Conservation (phyloP, 148 eudicot genomes). For the Simmondsia chinensis region DNA sequence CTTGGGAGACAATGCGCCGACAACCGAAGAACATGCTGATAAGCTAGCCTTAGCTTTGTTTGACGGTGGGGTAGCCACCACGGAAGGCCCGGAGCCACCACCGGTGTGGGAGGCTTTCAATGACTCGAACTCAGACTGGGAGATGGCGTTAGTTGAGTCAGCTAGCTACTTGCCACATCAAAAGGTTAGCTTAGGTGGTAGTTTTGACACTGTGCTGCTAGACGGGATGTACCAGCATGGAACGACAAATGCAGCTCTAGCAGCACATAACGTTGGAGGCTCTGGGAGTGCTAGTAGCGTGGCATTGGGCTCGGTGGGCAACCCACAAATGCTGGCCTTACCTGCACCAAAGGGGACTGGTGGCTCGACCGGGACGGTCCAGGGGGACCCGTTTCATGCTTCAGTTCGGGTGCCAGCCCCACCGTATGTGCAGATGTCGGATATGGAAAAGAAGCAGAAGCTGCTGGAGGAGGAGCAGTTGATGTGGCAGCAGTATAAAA, state of each 20-base stretch:
- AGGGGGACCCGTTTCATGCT: slow-evolving; percentile 50
- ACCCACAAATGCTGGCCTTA: slow-evolving; percentile 23
- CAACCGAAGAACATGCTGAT: slow-evolving; percentile 26
- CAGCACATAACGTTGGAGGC: slow-evolving; percentile 11
- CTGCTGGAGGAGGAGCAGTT: slow-evolving; percentile 28
- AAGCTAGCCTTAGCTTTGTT: slow-evolving; percentile 32
- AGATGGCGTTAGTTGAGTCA: slow-evolving; percentile 43
- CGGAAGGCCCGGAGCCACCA: slow-evolving; percentile 1
- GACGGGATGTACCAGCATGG: slow-evolving; percentile 36
- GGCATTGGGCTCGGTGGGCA: slow-evolving; percentile 15
- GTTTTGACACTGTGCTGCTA: slow-evolving; percentile 28
- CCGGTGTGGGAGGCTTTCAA: slow-evolving; percentile 5
- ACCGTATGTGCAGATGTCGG: slow-evolving; percentile 40
- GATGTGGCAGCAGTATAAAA: slow-evolving; percentile 36
- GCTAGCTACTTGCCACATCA: slow-evolving; percentile 27
- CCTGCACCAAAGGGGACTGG: slow-evolving; percentile 32
- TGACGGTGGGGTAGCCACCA: slow-evolving; percentile 6
- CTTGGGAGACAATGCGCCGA: slow-evolving; percentile 23
- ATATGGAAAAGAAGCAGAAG: slow-evolving; percentile 34
- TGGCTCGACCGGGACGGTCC: slow-evolving; percentile 13
- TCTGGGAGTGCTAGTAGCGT: slow-evolving; percentile 29
- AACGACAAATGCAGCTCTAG: too few species aligned
- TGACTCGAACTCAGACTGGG: slow-evolving; percentile 36
- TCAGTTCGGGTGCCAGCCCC: slow-evolving; percentile 41
- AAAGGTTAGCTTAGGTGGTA: slow-evolving; percentile 35